A percentile compares a stretch with the other conserved stretches of the same genome.
These are phyloP conservation scores for Eucalyptus pauciflora DNA, from an alignment of 345 rosid species.

Conservation along the genomic window DNA sequence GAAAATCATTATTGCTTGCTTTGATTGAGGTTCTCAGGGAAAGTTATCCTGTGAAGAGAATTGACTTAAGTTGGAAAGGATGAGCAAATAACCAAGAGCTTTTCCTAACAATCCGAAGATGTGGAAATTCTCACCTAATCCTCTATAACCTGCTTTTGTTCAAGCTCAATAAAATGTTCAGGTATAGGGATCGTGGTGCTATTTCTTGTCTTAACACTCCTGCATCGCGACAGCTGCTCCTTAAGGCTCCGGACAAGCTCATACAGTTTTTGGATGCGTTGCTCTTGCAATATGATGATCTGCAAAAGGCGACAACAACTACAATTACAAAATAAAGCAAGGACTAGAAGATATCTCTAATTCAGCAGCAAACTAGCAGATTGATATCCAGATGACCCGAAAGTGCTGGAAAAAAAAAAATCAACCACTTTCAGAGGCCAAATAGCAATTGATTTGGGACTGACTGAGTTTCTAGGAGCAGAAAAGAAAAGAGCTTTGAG, in stretches of 20 bases:
- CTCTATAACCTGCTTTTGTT: conserved; percentile 36
- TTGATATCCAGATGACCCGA: not conserved
- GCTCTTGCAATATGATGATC: conserved; percentile 85
- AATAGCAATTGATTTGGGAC: not conserved
- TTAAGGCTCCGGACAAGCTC: conserved; percentile 62
- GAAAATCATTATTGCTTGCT: not conserved
- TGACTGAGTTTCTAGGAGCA: not conserved
- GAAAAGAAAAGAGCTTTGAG: not conserved
- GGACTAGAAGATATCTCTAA: not conserved
- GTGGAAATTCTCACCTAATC: conserved; percentile 18
- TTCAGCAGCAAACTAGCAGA: not conserved
- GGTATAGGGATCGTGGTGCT: conserved; percentile 15
- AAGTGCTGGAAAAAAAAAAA: not conserved
- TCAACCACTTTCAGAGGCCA: not conserved
- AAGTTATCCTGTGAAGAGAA: not conserved
- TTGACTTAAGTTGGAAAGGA: not conserved
- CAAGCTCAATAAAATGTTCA: conserved; percentile 47
- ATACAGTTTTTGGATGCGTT: conserved; percentile 62
- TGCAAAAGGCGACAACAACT: conserved; percentile 8
- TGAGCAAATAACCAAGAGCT: not conserved
- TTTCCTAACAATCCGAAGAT: not conserved
- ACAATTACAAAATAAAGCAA: not conserved
- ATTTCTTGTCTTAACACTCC: conserved; percentile 27
- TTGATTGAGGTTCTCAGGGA: not conserved
- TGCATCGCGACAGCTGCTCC: conserved; percentile 45